Base-by-base conservation (phyloP, 768 basidiomycete genomes). In the Guyanaporus albipodus region DNA sequence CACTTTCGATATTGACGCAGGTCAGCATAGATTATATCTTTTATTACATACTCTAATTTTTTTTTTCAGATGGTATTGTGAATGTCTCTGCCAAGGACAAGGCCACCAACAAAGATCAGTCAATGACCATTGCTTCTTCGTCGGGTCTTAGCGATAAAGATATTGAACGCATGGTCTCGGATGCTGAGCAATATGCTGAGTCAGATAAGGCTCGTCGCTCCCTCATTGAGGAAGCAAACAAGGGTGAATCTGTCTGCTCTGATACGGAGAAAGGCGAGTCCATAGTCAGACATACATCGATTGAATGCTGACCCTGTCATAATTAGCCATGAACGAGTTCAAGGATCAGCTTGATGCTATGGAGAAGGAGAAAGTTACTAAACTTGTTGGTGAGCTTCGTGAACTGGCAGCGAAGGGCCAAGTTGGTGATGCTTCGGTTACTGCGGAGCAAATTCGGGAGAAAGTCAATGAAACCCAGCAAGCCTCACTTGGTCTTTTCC, bases 1-100 rank as follows among this genome's bases (percentile, higher is more conserved):
- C 60, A 85, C 85, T n/a, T 87, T 99, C 64, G 96, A 98, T 70
- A 99, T 99, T 49, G 95, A 97, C 65, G 94, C 92, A 56, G 90
- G 87, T 83, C 60, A 34, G 80, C 21, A 26, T 23, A 6, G 19
- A 37, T 8, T 1, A 14, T 14, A 2, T 24, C 6, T 36, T 29
- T 2, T 11, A 41, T 11, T 6, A 8, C 17, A 2, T 31, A 28
- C 19, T 4, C 29, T 64, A 17, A 59, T 17, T 1, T 3, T 8
- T 33, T 6, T 15, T 8, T 15, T 8, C 49, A 85, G 86, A 92
- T 58, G 93, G 93, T 74, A 96, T 99, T 56, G 95, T 99, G 61
- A 92, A 98, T 66, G 96, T 98, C 49, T 84, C 82, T 10, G 96
- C 96, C 40, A 92, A 95, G 82, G 87, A 91, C 72, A 91, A 92